Percentiles rank a stretch among this genome's conserved stretches.
Conservation (phyloP, 2,329 filamentous ascomycete genomes). For the Trichoderma gracile region DNA sequence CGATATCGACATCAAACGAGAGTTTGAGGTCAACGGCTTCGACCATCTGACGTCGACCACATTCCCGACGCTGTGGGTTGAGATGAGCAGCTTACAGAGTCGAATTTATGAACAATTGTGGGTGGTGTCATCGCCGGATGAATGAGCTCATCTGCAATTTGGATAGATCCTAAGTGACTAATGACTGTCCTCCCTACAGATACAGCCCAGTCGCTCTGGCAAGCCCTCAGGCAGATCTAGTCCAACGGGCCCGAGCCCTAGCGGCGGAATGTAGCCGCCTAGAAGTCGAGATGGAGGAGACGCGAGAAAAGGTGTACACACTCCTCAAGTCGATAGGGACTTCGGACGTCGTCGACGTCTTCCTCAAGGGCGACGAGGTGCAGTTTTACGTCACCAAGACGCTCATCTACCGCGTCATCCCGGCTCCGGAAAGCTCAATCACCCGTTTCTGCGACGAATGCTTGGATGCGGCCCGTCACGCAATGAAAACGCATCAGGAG, state of each 20-base stretch:
- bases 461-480: constrained; percentile 51
- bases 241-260: constrained; percentile 43
- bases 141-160: not conserved
- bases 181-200: constrained; percentile 29
- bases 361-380: constrained; percentile 51
- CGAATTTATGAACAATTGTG: constrained; percentile 57
- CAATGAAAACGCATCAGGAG: constrained; percentile 48
- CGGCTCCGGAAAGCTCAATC: constrained; percentile 44
- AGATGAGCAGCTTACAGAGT: constrained; percentile 57
- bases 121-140: constrained; percentile 17
- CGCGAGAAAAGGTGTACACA: constrained; percentile 40
- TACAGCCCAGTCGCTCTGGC: constrained; percentile 54
- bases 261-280: constrained; percentile 42
- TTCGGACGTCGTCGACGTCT: constrained; percentile 45
- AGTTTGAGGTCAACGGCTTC: constrained; percentile 46
- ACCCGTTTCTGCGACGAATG: constrained; percentile 52
- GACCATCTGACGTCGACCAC: constrained; percentile 35
- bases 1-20: constrained; percentile 55
- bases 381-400: constrained; percentile 51
- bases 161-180: not conserved
- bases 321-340: constrained; percentile 43
- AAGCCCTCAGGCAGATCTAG: constrained; percentile 43
- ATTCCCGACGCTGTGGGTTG: constrained; percentile 56
- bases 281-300: constrained; percentile 41
- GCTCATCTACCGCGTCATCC: constrained; percentile 55